Evolutionary conservation across 371 early-diverging fungal genomes (phyloP), one percentile per base, ranked within the genome.

Genomic region (Saksenaea vasiformis): DNA sequence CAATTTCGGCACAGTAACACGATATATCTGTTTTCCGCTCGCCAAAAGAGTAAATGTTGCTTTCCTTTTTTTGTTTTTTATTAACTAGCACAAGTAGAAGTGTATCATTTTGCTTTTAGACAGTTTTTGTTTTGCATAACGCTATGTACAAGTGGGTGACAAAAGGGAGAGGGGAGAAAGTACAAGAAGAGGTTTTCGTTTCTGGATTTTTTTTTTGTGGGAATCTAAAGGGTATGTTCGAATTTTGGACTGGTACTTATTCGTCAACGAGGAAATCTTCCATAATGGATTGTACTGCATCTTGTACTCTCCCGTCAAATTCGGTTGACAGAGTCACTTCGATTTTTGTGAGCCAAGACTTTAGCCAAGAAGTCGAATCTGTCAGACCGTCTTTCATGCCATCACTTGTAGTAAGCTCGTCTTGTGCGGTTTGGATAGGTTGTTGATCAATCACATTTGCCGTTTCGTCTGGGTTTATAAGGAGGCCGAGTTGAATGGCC

Each of bases 271-370:
- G 43, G 51, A 71, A 66, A 35, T 67, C 67, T 26, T 71, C 71
- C n/a, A 71, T 56, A 27, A 71, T 67, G 38, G 65, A 67, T 22
- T 67, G 71, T 2, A 59, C 65, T 15, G 65, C 67, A 37, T 71
- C 71, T 35, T 71, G 71, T 7, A 71, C 65, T 22, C 71, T 67
- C 37, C 63, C 62, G 24, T 71, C 67, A 60, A 71, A 71, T 43
- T 71, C 60, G 17, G 58, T 51, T 13, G 31, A 37, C 19, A 71
- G 54, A 34, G 65, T 65, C 24, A 28, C 47, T 47, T 67, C 65
- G 24, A 71, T 65, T 24, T 65, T 59, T 2, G 58, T 39, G 9
- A 71, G 59, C 67, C 67, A 71, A 19, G 62, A 47, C 17, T 59
- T 51, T 28, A 71, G 35, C 71, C 71, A 71, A 19, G 54, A 47